Evolutionary conservation across 2,329 filamentous ascomycete genomes (phyloP), one percentile per base, ranked within the genome.

Genomic region (Akanthomyces dipterigenus): DNA sequence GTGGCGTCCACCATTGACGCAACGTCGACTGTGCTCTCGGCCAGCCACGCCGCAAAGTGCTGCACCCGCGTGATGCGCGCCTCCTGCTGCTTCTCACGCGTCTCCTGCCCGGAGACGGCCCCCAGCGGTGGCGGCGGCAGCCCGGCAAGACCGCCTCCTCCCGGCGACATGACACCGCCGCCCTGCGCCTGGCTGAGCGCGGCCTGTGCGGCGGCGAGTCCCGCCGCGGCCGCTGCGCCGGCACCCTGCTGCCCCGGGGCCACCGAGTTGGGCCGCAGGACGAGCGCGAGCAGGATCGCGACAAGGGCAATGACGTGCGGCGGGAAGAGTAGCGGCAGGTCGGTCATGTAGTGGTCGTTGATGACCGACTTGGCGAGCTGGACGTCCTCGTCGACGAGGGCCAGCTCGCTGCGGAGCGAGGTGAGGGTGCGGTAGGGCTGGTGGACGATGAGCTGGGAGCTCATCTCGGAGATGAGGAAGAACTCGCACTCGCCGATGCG

Each of bases 401-500:
- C 78, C 62, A 96, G 82, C 62, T 89, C 84, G 57, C 79, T 77
- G 65, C 90, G 87, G 48, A 96, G 79, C 48, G 87, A 86, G 5
- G 83, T 83, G 34, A 97, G 79, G 45, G 88, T 91, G 59, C 91
- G 89, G 75, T 96, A 96, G 0, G 93, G 93, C 70, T 96, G 91
- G 74, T 96, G 90, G 20, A 96, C 79, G 70, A 96, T 96, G 67
- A 97, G 83, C 67, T 96, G 90, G 5, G 90, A 93, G 73, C 85
- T 89, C 84, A 97, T 89, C 71, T 96, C 93, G 28, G 90, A 92
- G 68, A 97, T 96, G 61, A 97, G 81, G 62, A 85, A 90, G 76
- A 96, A 97, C 72, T 97, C 93, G 82, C 91, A 96, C 78, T 97
- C 93, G 68, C 93, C 93, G 43, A 97, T 83, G 69, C 91, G 91